Evolutionary conservation across 2,329 filamentous ascomycete species (phyloP).

Genomic region (Apiospora marii): DNA sequence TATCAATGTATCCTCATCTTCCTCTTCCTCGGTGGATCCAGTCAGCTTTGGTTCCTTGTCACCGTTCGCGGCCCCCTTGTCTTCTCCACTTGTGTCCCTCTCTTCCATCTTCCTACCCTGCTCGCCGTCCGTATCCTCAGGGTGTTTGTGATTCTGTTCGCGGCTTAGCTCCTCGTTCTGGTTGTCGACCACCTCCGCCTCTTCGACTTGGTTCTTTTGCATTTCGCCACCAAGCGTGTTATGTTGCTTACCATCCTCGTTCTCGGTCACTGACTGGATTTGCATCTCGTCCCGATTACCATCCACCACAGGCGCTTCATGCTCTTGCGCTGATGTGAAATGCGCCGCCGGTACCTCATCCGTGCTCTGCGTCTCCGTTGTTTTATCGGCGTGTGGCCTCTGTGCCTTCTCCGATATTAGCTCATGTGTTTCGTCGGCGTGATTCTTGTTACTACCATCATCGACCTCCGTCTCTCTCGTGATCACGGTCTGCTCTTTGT

Average conservation of each 20-base stretch:
- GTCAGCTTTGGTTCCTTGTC: not conserved
- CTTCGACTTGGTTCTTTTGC: not conserved
- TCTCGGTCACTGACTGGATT: not conserved
- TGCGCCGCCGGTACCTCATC: not conserved
- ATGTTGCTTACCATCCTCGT: slow-evolving; percentile 9
- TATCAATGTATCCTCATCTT: not conserved
- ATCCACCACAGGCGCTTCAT: not conserved
- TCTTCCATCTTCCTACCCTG: not conserved
- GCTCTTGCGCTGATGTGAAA: not conserved
- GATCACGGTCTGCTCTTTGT: not conserved
- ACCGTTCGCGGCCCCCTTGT: no score
- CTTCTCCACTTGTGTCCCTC: not conserved
- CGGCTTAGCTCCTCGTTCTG: slow-evolving; percentile 5
- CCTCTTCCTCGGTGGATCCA: not conserved
- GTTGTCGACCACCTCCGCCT: not conserved
- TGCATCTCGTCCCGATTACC: not conserved
- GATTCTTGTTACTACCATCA: slow-evolving; percentile 1
- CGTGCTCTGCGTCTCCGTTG: not conserved
- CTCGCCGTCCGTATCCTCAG: not conserved
- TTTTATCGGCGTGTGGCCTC: not conserved
- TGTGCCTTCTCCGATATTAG: slow-evolving; percentile 12
- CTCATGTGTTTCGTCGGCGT: slow-evolving; percentile 5
- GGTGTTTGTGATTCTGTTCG: not conserved
- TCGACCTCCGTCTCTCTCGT: slow-evolving; percentile 11
- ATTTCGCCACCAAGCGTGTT: not conserved